Base-by-base conservation (phyloP, 2,329 filamentous ascomycete genomes). In the Didymella segeticola region DNA sequence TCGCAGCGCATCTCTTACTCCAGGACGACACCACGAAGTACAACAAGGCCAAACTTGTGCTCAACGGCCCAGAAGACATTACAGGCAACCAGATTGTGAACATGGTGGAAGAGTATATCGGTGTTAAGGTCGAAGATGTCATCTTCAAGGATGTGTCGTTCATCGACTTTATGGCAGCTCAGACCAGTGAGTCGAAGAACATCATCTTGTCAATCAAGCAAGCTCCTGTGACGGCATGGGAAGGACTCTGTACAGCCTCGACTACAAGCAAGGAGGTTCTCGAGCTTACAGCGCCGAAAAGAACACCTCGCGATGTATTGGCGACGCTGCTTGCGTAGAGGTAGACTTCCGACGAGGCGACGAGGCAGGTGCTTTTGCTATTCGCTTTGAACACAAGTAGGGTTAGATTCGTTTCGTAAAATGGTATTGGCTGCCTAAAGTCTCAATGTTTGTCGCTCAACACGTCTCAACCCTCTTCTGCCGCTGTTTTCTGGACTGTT, bases 61-160 rank as follows among this genome's bases (percentile, higher is more conserved):
- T 63, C 15, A 60, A 55, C 15, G 61, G 59, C 6, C 58, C 58
- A 2, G 52, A 58, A 25, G 59, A 63, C n/a, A 45, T 62, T 19
- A 58, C 45, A 0, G 61, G 61, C 2, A 23, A 36, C 0, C 22
- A 58, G n/a, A 51, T 63, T 12, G 54, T 62, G 12, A 42, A 38
- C 5, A 29, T 62, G 57, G 52, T 63, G 0, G 61, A 63, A 30
- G 26, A 60, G 47, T 15, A 31, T 9, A 60, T 56, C 22, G 56
- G 56, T 3, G 9, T 27, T 4, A 57, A 56, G 27, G 48, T 63
- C 19, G 51, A 62, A 30, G 46, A 53, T 17, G 53, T 62, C 9
- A 38, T 4, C 11, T 63, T 41, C 34, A 56, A 57, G 38, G 54
- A 64, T 34, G n/a, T 48, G 7, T 46, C 38, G 2, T 57, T 60